Evolutionary conservation across 768 basidiomycete species (phyloP), one percentile per base, ranked within the genome.

Genomic region (Lactifluus pinguis): DNA sequence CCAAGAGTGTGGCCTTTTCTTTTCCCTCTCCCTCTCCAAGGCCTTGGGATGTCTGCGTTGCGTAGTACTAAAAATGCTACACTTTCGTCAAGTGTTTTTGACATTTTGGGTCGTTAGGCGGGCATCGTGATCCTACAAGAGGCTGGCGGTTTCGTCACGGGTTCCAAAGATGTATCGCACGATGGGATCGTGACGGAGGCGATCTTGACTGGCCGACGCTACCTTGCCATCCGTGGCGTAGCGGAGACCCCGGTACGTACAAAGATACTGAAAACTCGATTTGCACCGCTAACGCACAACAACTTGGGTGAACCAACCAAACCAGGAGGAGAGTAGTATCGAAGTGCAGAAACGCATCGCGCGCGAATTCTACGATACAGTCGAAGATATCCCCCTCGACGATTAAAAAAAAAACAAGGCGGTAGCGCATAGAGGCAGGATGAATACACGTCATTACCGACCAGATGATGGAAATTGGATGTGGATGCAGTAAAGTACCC

Each of bases 91-190:
- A 39, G 5, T 2, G 38, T 13, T 13, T 15, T 13, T 15, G 38
- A 39, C 13, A 13, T 39, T 5, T 5, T 39, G 11, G 15, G 41
- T 42, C 4, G 19, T 5, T 67, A 83, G 77, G 93, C 95, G 3
- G 95, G 94, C 0, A 84, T 90, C 13, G 85, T 95, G 66, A 95
- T 98, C 62, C 87, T 90, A 0, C 81, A 90, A 62, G 95, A 95
- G 71, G 89, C 95, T 0, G 95, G 95, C 6, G 83, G 87, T 14
- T 74, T 86, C 11, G 83, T 90, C 34, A 86, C 87, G 17, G 92
- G 91, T 38, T 85, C 84, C 52, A 79, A 86, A 53, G 73, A 71
- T 9, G 54, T 65, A 5, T 70, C 71, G 17, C 71, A 73, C 19
- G 70, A 75, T 61, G 75, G 75, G 47, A 80, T 83, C 45, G 80